Evolutionary conservation across 2,329 filamentous ascomycete genomes (phyloP).

Genomic region (Ascochyta clinopodiicola): DNA sequence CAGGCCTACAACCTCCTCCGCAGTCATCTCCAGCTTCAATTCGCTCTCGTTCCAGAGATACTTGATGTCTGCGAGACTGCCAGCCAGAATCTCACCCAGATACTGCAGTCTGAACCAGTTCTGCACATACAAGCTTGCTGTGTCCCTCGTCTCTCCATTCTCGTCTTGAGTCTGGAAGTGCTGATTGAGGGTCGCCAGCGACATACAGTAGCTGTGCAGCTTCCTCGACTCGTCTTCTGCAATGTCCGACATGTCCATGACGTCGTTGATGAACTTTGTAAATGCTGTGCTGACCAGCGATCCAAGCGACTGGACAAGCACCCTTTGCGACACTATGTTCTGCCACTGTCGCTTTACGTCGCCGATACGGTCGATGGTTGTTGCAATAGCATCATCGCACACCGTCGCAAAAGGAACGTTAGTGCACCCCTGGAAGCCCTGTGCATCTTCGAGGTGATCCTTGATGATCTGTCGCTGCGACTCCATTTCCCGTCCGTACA

Average conservation of each 20-base stretch:
- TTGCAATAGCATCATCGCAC: conserved; percentile 65
- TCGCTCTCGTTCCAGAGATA: conserved; percentile 71
- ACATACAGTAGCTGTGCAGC: conserved; percentile 64
- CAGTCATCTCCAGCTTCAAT: conserved; percentile 66
- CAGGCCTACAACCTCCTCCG: conserved; percentile 67
- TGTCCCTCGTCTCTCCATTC: conserved; percentile 53
- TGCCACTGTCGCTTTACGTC: conserved; percentile 65
- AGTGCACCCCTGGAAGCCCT: conserved; percentile 67
- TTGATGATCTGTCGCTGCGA: conserved; percentile 67
- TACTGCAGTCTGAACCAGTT: conserved; percentile 72
- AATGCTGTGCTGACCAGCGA: conserved; percentile 64
- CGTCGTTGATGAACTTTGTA: conserved; percentile 65
- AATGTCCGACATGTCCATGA: conserved; percentile 69
- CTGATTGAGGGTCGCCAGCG: conserved; percentile 62
- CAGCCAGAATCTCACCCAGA: conserved; percentile 67
- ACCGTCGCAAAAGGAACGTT: conserved; percentile 64
- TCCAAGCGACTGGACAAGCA: conserved; percentile 67
- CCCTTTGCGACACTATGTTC: conserved; percentile 64
- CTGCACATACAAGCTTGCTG: conserved; percentile 67
- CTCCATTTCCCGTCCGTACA: conserved; percentile 70
- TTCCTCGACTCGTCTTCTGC: conserved; percentile 67
- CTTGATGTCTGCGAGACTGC: conserved; percentile 68
- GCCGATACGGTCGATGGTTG: conserved; percentile 64
- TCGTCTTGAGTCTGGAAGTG: conserved; percentile 60
- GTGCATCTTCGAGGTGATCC: conserved; percentile 68